phyloP scores from a whole-genome alignment of 148 eudicot species.

The Pouteria glomerata region DNA sequence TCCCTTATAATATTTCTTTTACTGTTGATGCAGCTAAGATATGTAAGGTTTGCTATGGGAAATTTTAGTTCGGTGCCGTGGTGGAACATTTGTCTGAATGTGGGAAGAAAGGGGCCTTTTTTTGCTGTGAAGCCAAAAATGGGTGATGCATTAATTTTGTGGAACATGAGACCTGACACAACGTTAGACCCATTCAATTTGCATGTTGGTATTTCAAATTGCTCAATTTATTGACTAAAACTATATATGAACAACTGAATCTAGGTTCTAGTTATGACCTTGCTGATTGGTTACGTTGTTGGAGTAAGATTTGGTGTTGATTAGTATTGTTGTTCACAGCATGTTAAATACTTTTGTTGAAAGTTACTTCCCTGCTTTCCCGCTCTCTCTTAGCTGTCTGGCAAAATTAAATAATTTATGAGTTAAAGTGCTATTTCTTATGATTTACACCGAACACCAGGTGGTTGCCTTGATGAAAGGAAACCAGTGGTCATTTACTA shows the following conservation, averaged over 20 bases:
- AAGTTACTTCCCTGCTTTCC: not conserved
- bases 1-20: not conserved
- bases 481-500: conserved; percentile 71
- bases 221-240: too few species aligned
- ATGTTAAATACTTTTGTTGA: not conserved
- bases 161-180: conserved; percentile 79
- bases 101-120: conserved; percentile 62
- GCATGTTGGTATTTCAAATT: conserved; percentile 42
- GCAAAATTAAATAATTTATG: not conserved
- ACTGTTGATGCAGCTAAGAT: conserved; percentile 50
- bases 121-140: conserved; percentile 58
- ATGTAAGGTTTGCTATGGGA: conserved; percentile 66
- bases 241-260: not conserved
- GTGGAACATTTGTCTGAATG: conserved; percentile 66
- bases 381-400: not conserved
- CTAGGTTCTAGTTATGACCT: not conserved
- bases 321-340: not conserved
- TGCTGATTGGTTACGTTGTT: not conserved
- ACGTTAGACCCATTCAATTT: conserved; percentile 64
- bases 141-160: conserved; percentile 77
- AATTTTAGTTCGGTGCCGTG: conserved; percentile 51
- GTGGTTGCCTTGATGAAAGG: conserved; percentile 77
- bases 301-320: not conserved
- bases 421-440: not conserved
- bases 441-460: conserved; percentile 23